phyloP scores from a whole-genome alignment of 1,284 basidiomycete genomes.

The Schizophyllum commune region DNA sequence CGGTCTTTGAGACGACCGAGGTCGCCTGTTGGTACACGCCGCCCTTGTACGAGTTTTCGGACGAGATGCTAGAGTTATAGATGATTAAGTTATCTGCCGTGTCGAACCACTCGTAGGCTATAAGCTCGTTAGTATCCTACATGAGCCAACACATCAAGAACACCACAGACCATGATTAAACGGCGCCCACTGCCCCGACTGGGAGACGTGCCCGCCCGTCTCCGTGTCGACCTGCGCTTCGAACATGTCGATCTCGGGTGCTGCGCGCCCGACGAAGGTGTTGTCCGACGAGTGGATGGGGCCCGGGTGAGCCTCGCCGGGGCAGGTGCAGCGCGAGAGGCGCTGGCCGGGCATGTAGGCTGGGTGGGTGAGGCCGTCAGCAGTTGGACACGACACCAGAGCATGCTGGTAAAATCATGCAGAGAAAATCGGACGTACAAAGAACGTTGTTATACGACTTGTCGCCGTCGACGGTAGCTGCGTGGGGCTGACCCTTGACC shows the following conservation, averaged over 20 bases:
- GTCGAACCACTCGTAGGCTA: slow-evolving; percentile 36
- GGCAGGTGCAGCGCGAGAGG: slow-evolving; percentile 56
- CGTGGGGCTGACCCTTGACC: slow-evolving; percentile 17
- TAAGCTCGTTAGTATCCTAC: too few relatives aligned
- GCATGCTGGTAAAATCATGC: too few relatives aligned
- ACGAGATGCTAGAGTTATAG: slow-evolving; percentile 38
- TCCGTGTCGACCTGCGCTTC: slow-evolving; percentile 15
- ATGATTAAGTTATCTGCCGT: slow-evolving; percentile 35
- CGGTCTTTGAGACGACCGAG: slow-evolving; percentile 26
- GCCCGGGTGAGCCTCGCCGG: slow-evolving; percentile 49
- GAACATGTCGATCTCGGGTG: slow-evolving; percentile 45
- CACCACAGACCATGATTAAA: slow-evolving; percentile 10
- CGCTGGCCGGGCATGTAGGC: slow-evolving; percentile 53
- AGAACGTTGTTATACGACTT: slow-evolving; percentile 17
- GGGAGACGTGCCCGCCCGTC: slow-evolving; percentile 31
- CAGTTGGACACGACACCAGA: too few relatives aligned
- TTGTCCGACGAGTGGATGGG: slow-evolving; percentile 41
- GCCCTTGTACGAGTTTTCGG: slow-evolving; percentile 18
- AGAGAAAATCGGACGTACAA: slow-evolving; percentile 14
- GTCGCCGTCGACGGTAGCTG: slow-evolving; percentile 30
- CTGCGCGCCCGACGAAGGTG: slow-evolving; percentile 41
- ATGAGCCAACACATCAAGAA: too few relatives aligned
- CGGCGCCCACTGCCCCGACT: slow-evolving; percentile 42
- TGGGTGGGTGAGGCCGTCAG: too few relatives aligned
- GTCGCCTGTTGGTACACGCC: slow-evolving; percentile 29